Evolutionary conservation across 208 protist species (phyloP), one percentile per base, ranked within the genome.

Genomic region (Tritrichomonas musculus): DNA sequence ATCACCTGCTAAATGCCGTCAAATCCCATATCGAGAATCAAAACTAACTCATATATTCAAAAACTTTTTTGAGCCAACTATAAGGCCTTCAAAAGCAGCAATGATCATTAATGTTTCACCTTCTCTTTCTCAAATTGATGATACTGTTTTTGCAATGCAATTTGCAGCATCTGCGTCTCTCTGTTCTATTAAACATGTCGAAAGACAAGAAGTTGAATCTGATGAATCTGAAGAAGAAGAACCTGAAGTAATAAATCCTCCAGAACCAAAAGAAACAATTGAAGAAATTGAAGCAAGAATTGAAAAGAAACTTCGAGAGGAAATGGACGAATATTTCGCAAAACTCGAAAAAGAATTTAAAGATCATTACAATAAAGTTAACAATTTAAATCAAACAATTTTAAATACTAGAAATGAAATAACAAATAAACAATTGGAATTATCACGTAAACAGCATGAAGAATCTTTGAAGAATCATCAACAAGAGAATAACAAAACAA

Each of bases 81-180:
- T 44, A 39, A 41, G 77, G 14, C 77, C 44, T 57, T 44, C 77
- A 8, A 44, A 39, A 39, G 77, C 77, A 39, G 77, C 47, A 53
- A 88, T 88, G 77, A 57, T 88, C 17, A 88, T 88, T 39, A 88
- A 88, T 36, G 47, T 88, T 88, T 88, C 77, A 33, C 77, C 77
- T 39, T 25, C 41, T 14, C 33, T 88, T 13, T 14, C n/a, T 27
- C 77, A 88, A 57, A 88, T 88, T 39, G 47, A 88, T 57, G 77
- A 88, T 60, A 88, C 77, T 30, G 1, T 88, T 33, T 88, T 88
- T 39, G 41, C 77, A 53, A 9, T 88, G 0, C 41, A 53, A 88
- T 88, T 88, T 57, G 77, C 77, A 39, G 77, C 77, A 33, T n/a
- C 33, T 27, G 77, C 77, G 0, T 88, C 77, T 27, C 17, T 44